Evolutionary conservation across 2,329 filamentous ascomycete species (phyloP), one percentile per base, ranked within the genome.

Genomic region (Ascocoryne sarcoides): DNA sequence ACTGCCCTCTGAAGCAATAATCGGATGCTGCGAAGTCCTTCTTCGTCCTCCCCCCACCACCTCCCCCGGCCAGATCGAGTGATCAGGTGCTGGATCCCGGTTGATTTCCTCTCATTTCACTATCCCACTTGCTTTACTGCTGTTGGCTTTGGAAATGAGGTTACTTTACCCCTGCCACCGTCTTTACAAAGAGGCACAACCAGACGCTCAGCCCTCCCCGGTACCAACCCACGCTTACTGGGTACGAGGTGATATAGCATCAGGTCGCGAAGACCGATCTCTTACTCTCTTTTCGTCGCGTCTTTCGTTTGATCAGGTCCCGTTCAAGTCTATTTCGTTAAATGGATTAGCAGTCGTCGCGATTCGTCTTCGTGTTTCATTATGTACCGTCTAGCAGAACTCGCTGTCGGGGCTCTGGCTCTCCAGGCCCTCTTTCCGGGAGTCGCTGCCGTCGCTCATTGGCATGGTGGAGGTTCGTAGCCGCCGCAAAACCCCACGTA

Each of bases 351-450:
- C 20, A 32, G 4, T 34, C 37, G 17, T 31, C 20, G 26, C 23
- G 17, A 35, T 19, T 35, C 8, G 19, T 16, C 17, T 20, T 37
- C 16, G 30, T 32, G 34, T 40, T 42, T 45, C 45, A 50, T 39
- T 29, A 54, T 54, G 51, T 44, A 47, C 36, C n/a, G 39, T 32
- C 38, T 41, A 5, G 35, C 36, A 26, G 36, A 17, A 32, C 30
- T 52, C 19, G 30, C 37, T 33, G 17, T 49, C 14, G 46, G 48
- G 31, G 46, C 44, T 29, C 32, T 49, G 39, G 39, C 43, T 34
- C 48, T 53, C 30, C 33, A 48, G 39, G 40, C 44, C 32, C 46
- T 53, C 26, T 32, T 47, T 26, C 43, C 45, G 40, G 43, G 37
- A 33, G 50, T 44, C 37, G 42, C 37, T 16, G 41, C 44, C 12